Percentiles rank a stretch among this genome's conserved stretches.
phyloP scores from a whole-genome alignment of 2,329 filamentous ascomycete species.

The Neofusicoccum cordaticola region DNA sequence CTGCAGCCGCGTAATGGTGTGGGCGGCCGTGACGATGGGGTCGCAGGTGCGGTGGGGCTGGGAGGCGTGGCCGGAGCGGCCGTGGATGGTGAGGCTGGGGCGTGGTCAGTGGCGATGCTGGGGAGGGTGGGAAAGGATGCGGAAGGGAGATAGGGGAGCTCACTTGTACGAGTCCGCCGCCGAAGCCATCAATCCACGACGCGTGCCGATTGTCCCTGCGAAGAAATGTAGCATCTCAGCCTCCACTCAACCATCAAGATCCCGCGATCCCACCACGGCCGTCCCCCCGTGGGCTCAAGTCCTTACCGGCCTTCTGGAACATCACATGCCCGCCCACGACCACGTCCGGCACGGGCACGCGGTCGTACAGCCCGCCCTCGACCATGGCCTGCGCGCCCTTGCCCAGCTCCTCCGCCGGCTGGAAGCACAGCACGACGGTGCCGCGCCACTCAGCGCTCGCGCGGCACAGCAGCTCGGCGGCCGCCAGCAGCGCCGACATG shows the following conservation, averaged over 20 bases:
- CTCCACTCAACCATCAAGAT: not conserved
- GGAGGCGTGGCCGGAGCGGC: slow-evolving; percentile 58
- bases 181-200: slow-evolving; percentile 40
- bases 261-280: too few species aligned
- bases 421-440: slow-evolving; percentile 63
- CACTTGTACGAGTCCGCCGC: slow-evolving; percentile 40
- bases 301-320: slow-evolving; percentile 36
- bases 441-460: slow-evolving; percentile 55
- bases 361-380: slow-evolving; percentile 56
- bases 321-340: slow-evolving; percentile 59
- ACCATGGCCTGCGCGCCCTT: slow-evolving; percentile 63
- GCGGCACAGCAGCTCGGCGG: slow-evolving; percentile 49
- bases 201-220: slow-evolving; percentile 41
- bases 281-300: too few species aligned
- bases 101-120: too few species aligned
- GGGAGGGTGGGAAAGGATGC: not conserved
- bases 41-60: slow-evolving; percentile 57
- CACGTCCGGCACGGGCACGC: slow-evolving; percentile 55
- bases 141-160: not conserved
- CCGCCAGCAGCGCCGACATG: slow-evolving; percentile 57
- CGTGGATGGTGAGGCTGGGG: slow-evolving; percentile 50
- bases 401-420: slow-evolving; percentile 65
- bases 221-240: not conserved
- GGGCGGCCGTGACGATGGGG: slow-evolving; percentile 57
- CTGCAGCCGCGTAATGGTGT: slow-evolving; percentile 57